Conservation (phyloP, 139 green algal species). For the Pseudopediastrum boryanum region DNA sequence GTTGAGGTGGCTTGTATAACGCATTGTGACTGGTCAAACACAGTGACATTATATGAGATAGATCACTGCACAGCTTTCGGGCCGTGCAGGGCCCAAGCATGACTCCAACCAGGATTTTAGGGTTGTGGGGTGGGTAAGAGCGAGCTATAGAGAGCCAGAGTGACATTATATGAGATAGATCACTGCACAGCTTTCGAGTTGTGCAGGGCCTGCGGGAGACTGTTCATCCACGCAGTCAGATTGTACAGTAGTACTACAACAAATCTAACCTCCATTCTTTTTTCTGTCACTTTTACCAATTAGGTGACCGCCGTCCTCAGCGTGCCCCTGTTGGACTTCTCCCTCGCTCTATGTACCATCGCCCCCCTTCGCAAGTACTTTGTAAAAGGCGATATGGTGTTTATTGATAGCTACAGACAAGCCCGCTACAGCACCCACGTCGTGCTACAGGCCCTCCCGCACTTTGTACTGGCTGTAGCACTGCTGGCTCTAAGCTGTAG, state of each 20-base stretch:
- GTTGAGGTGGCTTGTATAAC: too few relatives aligned
- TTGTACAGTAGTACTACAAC: background rate
- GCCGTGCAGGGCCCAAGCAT: too few relatives aligned
- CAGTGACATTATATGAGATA: too few relatives aligned
- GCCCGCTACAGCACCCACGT: background rate
- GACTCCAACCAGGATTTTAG: too few relatives aligned
- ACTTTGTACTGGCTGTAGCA: background rate
- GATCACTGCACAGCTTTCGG: too few relatives aligned
- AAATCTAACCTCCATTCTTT: background rate
- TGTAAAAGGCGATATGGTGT: constrained; percentile 22
- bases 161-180: background rate
- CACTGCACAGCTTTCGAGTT: background rate
- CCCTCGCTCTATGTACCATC: background rate
- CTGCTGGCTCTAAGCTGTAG: background rate
- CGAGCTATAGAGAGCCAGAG: background rate
- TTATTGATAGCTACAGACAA: constrained; percentile 31
- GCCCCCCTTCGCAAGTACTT: background rate
- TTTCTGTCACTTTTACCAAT: background rate
- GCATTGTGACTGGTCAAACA: too few relatives aligned
- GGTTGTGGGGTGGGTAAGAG: too few relatives aligned
- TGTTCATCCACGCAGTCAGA: background rate
- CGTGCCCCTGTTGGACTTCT: constrained; percentile 26
- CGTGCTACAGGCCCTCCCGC: background rate
- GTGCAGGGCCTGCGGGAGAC: background rate
- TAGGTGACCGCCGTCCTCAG: constrained; percentile 38